Evolutionary conservation across 495 filamentous ascomycete species (phyloP).

Genomic region (Penicillium mononematosum): DNA sequence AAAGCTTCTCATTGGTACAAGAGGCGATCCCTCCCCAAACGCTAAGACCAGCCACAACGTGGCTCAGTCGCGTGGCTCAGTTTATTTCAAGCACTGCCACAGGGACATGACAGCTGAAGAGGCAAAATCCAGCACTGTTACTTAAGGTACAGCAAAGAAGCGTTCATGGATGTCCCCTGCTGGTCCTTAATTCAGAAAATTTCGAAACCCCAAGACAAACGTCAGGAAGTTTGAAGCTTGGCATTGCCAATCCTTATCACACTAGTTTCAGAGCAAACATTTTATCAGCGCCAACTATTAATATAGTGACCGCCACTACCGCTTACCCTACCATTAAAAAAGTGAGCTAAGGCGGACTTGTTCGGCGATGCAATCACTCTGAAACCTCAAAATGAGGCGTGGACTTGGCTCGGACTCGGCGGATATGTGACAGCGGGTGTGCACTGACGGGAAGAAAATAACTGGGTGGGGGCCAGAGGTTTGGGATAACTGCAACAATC

Average conservation of each 20-base stretch:
- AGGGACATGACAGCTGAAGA: background rate
- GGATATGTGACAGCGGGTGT: constrained; percentile 27
- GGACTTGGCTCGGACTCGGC: constrained; percentile 8
- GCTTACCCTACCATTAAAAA: constrained; percentile 12
- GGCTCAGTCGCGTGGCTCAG: constrained; percentile 6
- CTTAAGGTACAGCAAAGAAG: background rate
- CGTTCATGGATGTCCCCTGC: constrained; percentile 8
- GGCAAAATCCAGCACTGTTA: background rate
- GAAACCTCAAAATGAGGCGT: constrained; percentile 26
- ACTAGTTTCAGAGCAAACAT: constrained; percentile 15
- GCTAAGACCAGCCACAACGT: constrained; percentile 13
- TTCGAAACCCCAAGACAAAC: background rate
- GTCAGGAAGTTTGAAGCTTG: constrained; percentile 13
- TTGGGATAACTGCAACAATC: constrained; percentile 1
- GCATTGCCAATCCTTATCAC: background rate
- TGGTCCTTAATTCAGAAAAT: background rate
- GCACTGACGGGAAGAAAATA: constrained; percentile 4
- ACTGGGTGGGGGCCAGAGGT: constrained; percentile 5
- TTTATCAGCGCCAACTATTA: constrained; percentile 1
- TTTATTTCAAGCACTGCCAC: constrained; percentile 11
- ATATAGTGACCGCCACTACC: constrained; percentile 15
- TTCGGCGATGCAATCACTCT: constrained; percentile 29
- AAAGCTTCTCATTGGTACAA: constrained; percentile 7
- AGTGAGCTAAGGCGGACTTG: constrained; percentile 17
- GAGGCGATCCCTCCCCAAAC: background rate